Conservation (phyloP, 2,329 filamentous ascomycete genomes). For the Byssothecium circinans region DNA sequence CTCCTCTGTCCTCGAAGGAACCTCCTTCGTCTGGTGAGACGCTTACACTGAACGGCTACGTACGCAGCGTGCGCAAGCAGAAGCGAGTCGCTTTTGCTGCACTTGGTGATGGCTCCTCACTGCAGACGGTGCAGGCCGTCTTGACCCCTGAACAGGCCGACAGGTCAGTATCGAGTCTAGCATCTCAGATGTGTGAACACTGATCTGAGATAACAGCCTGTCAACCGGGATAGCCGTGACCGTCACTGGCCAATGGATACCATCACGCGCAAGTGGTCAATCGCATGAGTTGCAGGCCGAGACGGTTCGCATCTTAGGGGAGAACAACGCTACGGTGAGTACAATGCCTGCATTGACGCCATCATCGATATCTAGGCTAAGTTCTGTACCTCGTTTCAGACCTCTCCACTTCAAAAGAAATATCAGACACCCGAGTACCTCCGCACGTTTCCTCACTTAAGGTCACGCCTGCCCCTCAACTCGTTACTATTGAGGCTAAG, state of each 20-base stretch:
- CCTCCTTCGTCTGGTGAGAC: slow-evolving; percentile 39
- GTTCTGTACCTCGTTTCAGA: slow-evolving; percentile 53
- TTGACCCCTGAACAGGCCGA: slow-evolving; percentile 70
- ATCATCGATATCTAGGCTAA: slow-evolving; percentile 16
- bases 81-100: slow-evolving; percentile 82
- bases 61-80: slow-evolving; percentile 83
- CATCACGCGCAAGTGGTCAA: slow-evolving; percentile 69
- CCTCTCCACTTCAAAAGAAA: slow-evolving; percentile 93
- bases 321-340: slow-evolving; percentile 76
- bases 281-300: slow-evolving; percentile 79
- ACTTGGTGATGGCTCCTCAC: slow-evolving; percentile 83
- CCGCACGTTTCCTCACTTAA: slow-evolving; percentile 83
- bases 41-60: slow-evolving; percentile 68
- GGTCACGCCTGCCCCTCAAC: slow-evolving; percentile 78
- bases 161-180: slow-evolving; percentile 59
- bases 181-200: background rate
- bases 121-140: slow-evolving; percentile 77
- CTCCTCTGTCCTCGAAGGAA: slow-evolving; percentile 47
- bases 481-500: slow-evolving; percentile 78
- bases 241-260: slow-evolving; percentile 75
- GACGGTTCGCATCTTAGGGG: slow-evolving; percentile 69
- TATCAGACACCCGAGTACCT: slow-evolving; percentile 89
- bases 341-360: slow-evolving; percentile 3
- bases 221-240: slow-evolving; percentile 79
- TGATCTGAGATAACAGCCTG: slow-evolving; percentile 57